phyloP scores from a whole-genome alignment of 352 stramenopile species.

The Blastocystis sp. region DNA sequence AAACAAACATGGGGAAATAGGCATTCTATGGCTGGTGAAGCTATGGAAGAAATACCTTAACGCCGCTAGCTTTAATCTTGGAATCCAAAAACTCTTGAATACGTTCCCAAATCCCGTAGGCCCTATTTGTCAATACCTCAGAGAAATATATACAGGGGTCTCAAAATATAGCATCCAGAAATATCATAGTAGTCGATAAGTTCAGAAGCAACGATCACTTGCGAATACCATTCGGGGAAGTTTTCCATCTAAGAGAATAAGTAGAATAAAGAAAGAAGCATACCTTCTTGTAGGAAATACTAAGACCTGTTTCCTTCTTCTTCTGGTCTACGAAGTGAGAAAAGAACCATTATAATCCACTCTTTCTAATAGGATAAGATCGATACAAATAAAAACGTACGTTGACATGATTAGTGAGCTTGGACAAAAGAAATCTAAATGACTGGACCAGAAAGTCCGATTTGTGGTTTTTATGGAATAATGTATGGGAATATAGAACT shows the following conservation, averaged over 20 bases:
- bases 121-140: slow-evolving; percentile 67
- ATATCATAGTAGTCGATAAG: slow-evolving; percentile 99
- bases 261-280: not conserved
- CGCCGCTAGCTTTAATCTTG: slow-evolving; percentile 76
- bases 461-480: too few species aligned
- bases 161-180: slow-evolving; percentile 97
- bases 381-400: not conserved
- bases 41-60: not conserved
- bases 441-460: too few species aligned
- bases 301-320: slow-evolving; percentile 59
- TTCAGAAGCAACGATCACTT: slow-evolving; percentile 86
- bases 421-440: too few species aligned
- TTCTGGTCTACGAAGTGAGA: slow-evolving; percentile 43
- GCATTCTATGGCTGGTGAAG: slow-evolving; percentile 69
- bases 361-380: slow-evolving; percentile 3
- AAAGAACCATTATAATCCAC: not conserved
- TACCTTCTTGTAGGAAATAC: slow-evolving; percentile 60
- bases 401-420: not conserved
- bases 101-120: slow-evolving; percentile 97
- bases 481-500: too few species aligned
- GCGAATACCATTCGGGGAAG: slow-evolving; percentile 70
- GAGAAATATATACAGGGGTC: slow-evolving; percentile 72
- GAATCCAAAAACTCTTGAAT: slow-evolving; percentile 93
- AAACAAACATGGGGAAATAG: slow-evolving; percentile 99
- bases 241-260: slow-evolving; percentile 62